Evolutionary conservation across 202 grass and related monocot genomes (phyloP), one percentile per base, ranked within the genome.

Genomic region (Schoenoplectus tabernaemontani): DNA sequence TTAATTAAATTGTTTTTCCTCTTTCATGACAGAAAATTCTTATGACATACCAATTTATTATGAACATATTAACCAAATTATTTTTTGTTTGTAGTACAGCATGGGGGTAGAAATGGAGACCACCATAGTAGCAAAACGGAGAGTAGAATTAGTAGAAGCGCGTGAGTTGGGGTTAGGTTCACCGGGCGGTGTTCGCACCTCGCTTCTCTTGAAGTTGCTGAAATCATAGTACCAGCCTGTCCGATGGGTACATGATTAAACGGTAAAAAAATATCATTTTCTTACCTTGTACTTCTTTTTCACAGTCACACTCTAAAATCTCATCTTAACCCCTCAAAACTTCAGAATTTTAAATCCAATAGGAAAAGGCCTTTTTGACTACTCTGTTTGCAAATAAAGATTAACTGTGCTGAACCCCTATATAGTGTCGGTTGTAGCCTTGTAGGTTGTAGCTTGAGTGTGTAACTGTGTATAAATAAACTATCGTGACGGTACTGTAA

Each of bases 151-250:
- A 23, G 3, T 6, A 80, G 2, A 11, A 64, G 58, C 22, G 57
- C 39, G 77, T 80, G 77, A 80, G 39, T 36, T 32, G 32, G 0
- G 44, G 48, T 61, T 80, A 65, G 38, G 56, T 48, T 80, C 36
- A 80, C 78, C 3, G 60, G 58, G 78, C 59, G 78, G 78, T 80
- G 78, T 65, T 15, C 37, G 57, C 57, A 80, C 58, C 78, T 64
- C 23, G 43, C 6, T 80, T 80, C 59, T 66, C 78, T 80, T 80
- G 78, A 64, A 80, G 59, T 80, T 80, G 78, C 78, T 80, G 78
- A 80, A 80, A 80, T 80, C 78, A 80, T 80, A 80, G 59, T 80
- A 80, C 78, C 78, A 65, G 78, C 59, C 78, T 80, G 78, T 80
- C 78, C 26, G 41, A 59, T 80, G 59, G 47, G 80, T 82, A 69